Base-by-base conservation (phyloP, 495 filamentous ascomycete species). In the Cairneyella variabilis region DNA sequence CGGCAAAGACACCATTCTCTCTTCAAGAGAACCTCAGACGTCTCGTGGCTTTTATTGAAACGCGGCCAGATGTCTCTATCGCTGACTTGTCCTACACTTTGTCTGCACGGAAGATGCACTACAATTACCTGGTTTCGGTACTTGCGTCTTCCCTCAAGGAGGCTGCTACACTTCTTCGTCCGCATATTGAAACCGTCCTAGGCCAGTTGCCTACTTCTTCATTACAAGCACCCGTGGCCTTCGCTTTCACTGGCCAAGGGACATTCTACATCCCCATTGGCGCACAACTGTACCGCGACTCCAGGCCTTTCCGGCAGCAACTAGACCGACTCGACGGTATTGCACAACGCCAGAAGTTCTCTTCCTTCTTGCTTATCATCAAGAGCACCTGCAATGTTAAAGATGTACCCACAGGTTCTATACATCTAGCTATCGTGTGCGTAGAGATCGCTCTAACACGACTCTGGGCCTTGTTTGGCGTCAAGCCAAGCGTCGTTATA, bases 401-500 rank as follows among this genome's bases (percentile, higher is more conserved):
- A 77, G 39, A 71, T 79, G 9, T 67, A 77, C 41, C 71, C 79
- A 36, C 68, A 90, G 20, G 83, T 85, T 16, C 88, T 21, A 81
- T 87, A 4, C 90, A 96, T 64, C 74, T 95, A 22, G 88, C 86
- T 36, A 76, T 89, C 22, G 79, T 78, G 17, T 88, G 82, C 56
- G 77, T 91, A 51, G 86, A 96, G 66, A 92, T 95, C 77, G 90
- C 91, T 5, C 73, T 95, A 36, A 83, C 88, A 22, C 83, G 81
- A 50, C 78, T 88, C 56, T 96, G 91, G 91, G 67, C 58, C 17
- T 84, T 87, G 5, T 84, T 89, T 76, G 91, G 88, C 23, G 75
- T 95, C 50, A 79, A 69, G 22, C 89, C 91, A 17, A 72, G 77
- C 38, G 85, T 84, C 26, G 88, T 95, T 3, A 73, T 96, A 27